A percentile compares a stretch with the other conserved stretches of the same genome.
phyloP scores from a whole-genome alignment of 2,329 filamentous ascomycete species.

The Sporothrix dimorphospora region DNA sequence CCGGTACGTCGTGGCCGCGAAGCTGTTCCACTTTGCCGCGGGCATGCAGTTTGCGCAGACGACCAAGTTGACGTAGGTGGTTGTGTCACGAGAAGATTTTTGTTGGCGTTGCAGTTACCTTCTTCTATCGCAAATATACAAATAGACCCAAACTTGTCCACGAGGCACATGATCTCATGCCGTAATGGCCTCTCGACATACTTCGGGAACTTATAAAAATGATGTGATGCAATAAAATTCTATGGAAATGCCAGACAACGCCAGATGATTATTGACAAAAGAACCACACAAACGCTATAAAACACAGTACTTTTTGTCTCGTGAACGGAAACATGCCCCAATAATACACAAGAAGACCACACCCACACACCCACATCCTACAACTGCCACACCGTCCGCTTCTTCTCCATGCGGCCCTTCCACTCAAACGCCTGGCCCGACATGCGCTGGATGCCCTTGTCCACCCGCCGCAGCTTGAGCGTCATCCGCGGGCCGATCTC shows the following conservation, averaged over 20 bases:
- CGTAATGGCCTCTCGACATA: background rate
- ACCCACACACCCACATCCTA: conserved; percentile 49
- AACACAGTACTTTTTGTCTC: background rate
- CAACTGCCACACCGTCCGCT: conserved; percentile 89
- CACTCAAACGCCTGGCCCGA: conserved; percentile 84
- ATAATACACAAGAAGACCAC: background rate
- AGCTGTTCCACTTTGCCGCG: conserved; percentile 63
- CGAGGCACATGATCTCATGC: background rate
- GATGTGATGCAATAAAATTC: background rate
- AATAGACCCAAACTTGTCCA: background rate
- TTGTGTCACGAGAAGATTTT: background rate
- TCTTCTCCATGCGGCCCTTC: conserved; percentile 94
- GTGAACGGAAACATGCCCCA: background rate
- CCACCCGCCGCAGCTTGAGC: conserved; percentile 85
- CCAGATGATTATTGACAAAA: background rate
- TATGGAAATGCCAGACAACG: background rate
- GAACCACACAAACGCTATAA: background rate
- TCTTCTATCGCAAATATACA: background rate
- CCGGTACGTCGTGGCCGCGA: conserved; percentile 58
- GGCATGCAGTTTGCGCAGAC: conserved; percentile 55
- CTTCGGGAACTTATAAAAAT: background rate
- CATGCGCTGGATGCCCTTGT: conserved; percentile 75
- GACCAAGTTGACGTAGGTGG: conserved; percentile 38
- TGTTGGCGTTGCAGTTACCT: background rate
- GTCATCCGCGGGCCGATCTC: conserved; percentile 77